These are phyloP conservation scores for Schizochytrium sp. DNA, from an alignment of 108 stramenopile species.

Conservation along the genomic window DNA sequence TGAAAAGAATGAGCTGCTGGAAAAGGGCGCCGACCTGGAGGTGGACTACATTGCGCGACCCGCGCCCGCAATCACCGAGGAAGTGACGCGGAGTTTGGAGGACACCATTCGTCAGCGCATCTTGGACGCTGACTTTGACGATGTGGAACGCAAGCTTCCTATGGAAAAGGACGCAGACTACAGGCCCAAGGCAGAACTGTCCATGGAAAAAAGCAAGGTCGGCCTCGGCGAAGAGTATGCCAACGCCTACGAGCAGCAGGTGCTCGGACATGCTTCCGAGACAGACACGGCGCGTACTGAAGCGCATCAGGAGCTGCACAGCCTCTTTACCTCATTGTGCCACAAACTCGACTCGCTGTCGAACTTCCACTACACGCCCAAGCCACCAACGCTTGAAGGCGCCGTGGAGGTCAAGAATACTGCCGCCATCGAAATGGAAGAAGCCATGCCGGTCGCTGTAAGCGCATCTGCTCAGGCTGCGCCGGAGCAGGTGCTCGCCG, in stretches of 20 bases:
- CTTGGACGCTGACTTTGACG: conserved; percentile 86
- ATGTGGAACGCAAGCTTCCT: conserved; percentile 81
- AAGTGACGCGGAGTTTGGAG: conserved; percentile 71
- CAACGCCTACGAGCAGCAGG: conserved; percentile 81
- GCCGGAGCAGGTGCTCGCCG: conserved; percentile 83
- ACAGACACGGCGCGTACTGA: conserved; percentile 64
- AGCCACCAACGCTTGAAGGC: conserved; percentile 77
- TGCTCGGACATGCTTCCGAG: conserved; percentile 67
- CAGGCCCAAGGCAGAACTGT: conserved; percentile 65
- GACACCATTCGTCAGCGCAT: conserved; percentile 82
- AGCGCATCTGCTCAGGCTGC: background rate
- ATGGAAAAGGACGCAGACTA: conserved; percentile 23
- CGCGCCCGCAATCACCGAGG: conserved; percentile 76
- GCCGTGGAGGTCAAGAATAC: conserved; percentile 62
- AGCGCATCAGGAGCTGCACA: conserved; percentile 75
- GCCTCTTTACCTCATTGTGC: conserved; percentile 69
- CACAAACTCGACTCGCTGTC: conserved; percentile 88
- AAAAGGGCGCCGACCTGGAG: conserved; percentile 87
- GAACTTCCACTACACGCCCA: conserved; percentile 93
- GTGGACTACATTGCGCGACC: conserved; percentile 63
- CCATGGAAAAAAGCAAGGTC: conserved; percentile 89
- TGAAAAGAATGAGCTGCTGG: conserved; percentile 80
- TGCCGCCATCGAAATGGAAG: conserved; percentile 94
- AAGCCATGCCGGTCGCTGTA: conserved; percentile 76
- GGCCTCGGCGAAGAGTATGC: conserved; percentile 91